Percentiles rank a stretch among this genome's conserved stretches.
Conservation (phyloP, 305 asterid species). For the Striga hermonthica region DNA sequence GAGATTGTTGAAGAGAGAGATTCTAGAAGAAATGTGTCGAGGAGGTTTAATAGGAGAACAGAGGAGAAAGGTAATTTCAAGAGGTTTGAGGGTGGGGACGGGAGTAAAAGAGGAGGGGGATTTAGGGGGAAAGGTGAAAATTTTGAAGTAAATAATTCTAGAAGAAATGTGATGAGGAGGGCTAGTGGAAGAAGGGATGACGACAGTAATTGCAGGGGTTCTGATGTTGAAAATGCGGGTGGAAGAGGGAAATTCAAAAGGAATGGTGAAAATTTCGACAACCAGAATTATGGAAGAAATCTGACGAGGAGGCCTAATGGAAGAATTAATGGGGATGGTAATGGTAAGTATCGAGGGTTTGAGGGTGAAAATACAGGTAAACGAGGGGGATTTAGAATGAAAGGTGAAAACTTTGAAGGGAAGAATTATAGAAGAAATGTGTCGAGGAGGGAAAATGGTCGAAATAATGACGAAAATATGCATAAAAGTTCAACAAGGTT, state of each 20-base stretch:
- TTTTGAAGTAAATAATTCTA: background rate
- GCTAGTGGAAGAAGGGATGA: slow-evolving; percentile 22
- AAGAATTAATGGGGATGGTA: too few relatives aligned
- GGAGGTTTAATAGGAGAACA: slow-evolving; percentile 24
- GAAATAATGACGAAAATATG: slow-evolving; percentile 29
- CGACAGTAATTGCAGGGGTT: slow-evolving; percentile 12
- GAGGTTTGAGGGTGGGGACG: background rate
- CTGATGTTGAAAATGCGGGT: background rate
- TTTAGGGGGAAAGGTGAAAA: background rate
- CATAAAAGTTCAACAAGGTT: slow-evolving; percentile 25
- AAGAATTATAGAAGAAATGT: slow-evolving; percentile 22
- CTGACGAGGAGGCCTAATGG: too few relatives aligned
- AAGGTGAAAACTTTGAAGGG: slow-evolving; percentile 1
- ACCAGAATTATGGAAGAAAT: background rate
- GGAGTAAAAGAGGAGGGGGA: background rate
- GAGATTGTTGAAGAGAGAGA: slow-evolving; percentile 31
- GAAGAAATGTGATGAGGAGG: background rate
- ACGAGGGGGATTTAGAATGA: background rate
- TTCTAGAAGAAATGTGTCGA: slow-evolving; percentile 23
- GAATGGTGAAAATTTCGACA: background rate
- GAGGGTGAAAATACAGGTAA: background rate
- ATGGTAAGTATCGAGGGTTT: slow-evolving; percentile 1
- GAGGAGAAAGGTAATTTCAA: background rate
- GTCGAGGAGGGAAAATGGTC: slow-evolving; percentile 22
- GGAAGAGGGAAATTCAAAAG: background rate